Evolutionary conservation across 352 stramenopile species (phyloP), one percentile per base, ranked within the genome.

Genomic region (Pythium guiyangense): DNA sequence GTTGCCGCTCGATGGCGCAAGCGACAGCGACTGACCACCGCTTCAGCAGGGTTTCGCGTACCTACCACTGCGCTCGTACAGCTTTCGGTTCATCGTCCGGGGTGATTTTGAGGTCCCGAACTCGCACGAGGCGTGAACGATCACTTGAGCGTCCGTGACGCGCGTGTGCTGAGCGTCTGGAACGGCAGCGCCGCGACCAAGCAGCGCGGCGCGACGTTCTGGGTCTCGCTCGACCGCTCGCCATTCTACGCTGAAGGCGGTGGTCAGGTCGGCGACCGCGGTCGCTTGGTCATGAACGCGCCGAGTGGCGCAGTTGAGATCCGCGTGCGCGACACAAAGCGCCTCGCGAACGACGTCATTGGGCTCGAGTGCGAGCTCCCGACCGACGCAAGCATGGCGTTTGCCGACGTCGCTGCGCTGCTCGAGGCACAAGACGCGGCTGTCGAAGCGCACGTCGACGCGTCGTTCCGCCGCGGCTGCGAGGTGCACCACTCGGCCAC

Each of bases 101-200:
- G 85, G 75, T 35, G 82, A 96, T 47, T 96, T 94, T 62, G 79
- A 94, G 50, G 78, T 95, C 1, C 79, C 85, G 15, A 94, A 84
- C 49, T 95, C 83, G 25, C 77, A 85, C 31, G 87, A 96, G 54
- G 82, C 26, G 76, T 74, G 15, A 90, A 86, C 45, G 79, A 90
- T 1, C 62, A 64, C 22, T 63, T 90, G 12, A 51, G 14, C 14
- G 72, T 84, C 15, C 15, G 34, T 9, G 59, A 71, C n/a, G 69
- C 63, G 2, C 66, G 55, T 3, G 67, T 90, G 18, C 50, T 88
- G 6, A 58, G 66, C 26, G 63, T 63, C 20, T 85, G 74, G 75
- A 40, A n/a, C n/a, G n/a, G n/a, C n/a, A n/a, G n/a, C n/a, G n/a
- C n/a, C n/a, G n/a, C 20, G 6, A 35, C 20, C 10, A 37, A 29